Percentiles rank a stretch among this genome's conserved stretches.
phyloP scores from a whole-genome alignment of 192 early-diverging fungal species.

The Funneliformis mosseae region DNA sequence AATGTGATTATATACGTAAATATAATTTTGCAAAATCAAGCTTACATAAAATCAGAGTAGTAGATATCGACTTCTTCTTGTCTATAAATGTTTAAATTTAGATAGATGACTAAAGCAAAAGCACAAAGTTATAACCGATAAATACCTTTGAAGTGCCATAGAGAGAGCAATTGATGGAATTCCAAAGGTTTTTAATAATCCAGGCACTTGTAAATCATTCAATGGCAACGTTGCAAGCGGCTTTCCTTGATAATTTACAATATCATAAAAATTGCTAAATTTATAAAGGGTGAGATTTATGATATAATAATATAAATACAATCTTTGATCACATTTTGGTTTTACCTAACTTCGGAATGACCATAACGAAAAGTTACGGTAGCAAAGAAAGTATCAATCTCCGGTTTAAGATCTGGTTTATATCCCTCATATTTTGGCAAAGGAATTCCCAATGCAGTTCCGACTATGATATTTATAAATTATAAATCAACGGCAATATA shows the following conservation, averaged over 20 bases:
- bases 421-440: constrained; percentile 4
- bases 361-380: constrained; percentile 11
- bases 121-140: background rate
- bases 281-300: background rate
- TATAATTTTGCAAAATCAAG: too few species aligned
- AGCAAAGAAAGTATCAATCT: background rate
- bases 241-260: background rate
- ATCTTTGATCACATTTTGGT: background rate
- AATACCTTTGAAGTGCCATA: constrained; percentile 19
- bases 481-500: background rate
- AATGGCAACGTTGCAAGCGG: background rate
- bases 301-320: too few species aligned
- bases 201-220: background rate
- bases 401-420: background rate
- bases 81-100: too few species aligned
- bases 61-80: constrained; percentile 12
- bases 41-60: background rate
- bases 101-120: background rate
- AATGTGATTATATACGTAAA: background rate
- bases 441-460: background rate
- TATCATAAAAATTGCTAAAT: constrained; percentile 9
- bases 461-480: background rate
- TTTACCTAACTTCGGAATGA: constrained; percentile 6
- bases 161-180: background rate
- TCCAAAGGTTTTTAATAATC: background rate